Conservation (phyloP, 108 stramenopile genomes). For the Parietichytrium sp. region DNA sequence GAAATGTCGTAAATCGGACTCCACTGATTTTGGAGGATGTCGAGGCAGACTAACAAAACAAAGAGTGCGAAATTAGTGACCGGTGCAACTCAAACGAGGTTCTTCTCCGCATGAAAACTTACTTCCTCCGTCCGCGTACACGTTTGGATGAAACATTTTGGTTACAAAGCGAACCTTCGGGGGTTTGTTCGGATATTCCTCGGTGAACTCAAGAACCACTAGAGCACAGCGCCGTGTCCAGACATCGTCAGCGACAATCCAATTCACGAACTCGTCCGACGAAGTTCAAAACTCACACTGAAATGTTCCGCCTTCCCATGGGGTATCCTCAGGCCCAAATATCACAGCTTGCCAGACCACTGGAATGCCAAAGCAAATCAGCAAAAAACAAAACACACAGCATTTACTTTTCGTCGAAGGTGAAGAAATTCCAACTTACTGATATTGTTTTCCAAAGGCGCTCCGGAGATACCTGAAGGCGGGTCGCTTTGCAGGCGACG, state of each 20-base stretch:
- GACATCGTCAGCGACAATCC: constrained; percentile 23
- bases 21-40: constrained; percentile 99
- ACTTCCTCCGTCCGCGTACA: constrained; percentile 98
- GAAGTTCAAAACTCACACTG: constrained; percentile 51
- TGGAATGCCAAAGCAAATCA: not conserved
- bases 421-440: constrained; percentile 69
- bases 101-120: no score
- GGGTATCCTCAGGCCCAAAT: constrained; percentile 98
- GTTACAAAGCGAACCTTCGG: constrained; percentile 94
- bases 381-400: constrained; percentile 34
- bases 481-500: constrained; percentile 96
- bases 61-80: not conserved
- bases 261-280: not conserved
- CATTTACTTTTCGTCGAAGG: not conserved
- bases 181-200: constrained; percentile 99
- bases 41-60: constrained; percentile 69
- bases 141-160: constrained; percentile 99
- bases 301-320: constrained; percentile 97
- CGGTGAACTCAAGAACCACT: constrained; percentile 93
- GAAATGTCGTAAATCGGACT: constrained; percentile 98
- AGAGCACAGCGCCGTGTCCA: no score
- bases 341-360: constrained; percentile 80
- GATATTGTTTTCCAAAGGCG: constrained; percentile 97
- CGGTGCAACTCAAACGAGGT: no score
- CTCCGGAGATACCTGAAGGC: constrained; percentile 93